phyloP scores from a whole-genome alignment of 768 basidiomycete genomes.

The Leccinum rimulosum region DNA sequence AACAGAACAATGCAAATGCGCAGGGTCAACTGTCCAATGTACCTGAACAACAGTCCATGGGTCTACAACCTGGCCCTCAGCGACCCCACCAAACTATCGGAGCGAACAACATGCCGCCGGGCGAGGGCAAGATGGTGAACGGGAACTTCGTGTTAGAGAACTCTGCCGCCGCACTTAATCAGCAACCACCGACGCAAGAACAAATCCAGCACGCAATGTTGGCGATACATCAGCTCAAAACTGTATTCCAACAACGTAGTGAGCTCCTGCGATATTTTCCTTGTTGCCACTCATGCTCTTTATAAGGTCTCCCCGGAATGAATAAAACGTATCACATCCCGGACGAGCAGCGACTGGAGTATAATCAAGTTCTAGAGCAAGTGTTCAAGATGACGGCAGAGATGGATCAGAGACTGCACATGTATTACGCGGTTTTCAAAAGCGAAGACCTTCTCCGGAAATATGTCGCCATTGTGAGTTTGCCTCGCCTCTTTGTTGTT shows the following conservation, averaged over 20 bases:
- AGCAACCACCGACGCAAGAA: slow-evolving; percentile 29
- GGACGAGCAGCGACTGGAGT: slow-evolving; percentile 54
- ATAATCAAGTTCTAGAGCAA: slow-evolving; percentile 48
- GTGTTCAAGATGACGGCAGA: slow-evolving; percentile 45
- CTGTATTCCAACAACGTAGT: slow-evolving; percentile 33
- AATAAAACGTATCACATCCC: slow-evolving; percentile 39
- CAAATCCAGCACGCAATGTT: slow-evolving; percentile 31
- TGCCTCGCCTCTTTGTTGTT: slow-evolving; percentile 12
- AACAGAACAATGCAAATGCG: slow-evolving; percentile 18
- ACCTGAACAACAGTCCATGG: slow-evolving; percentile 19
- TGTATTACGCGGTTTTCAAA: slow-evolving; percentile 46
- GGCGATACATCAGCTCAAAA: slow-evolving; percentile 34
- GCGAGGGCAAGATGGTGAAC: slow-evolving; percentile 20
- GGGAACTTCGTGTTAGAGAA: slow-evolving; percentile 11
- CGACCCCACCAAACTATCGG: slow-evolving; percentile 16
- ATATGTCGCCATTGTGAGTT: slow-evolving; percentile 53
- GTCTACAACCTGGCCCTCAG: slow-evolving; percentile 14
- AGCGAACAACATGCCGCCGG: slow-evolving; percentile 9
- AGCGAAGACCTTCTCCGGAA: slow-evolving; percentile 48
- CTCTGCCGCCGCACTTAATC: slow-evolving; percentile 1
- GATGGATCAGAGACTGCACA: slow-evolving; percentile 48
- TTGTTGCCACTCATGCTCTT: slow-evolving; percentile 11
- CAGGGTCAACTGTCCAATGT: slow-evolving; percentile 18
- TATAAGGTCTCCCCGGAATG: slow-evolving; percentile 37
- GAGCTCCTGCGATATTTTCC: slow-evolving; percentile 14